Percentiles rank a stretch among this genome's conserved stretches.
Evolutionary conservation across 164 flowering plant species (phyloP).

Genomic region (Magnolia sinica): DNA sequence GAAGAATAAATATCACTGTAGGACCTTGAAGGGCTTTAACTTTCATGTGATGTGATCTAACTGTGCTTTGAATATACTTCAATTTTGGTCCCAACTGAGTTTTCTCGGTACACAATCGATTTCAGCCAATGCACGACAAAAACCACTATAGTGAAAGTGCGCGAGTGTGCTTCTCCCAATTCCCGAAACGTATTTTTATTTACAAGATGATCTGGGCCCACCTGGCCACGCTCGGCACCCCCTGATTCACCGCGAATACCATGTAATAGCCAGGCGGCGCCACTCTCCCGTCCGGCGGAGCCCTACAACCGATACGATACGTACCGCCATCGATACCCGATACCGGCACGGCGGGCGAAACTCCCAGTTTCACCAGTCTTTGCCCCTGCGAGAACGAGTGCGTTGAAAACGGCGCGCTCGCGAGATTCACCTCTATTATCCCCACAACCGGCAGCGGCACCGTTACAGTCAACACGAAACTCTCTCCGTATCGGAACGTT

Average conservation of each 20-base stretch:
- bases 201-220: slow-evolving; percentile 61
- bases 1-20: too few relatives aligned
- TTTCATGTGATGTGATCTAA: too few relatives aligned
- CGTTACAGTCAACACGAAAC: slow-evolving; percentile 44
- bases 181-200: too few relatives aligned
- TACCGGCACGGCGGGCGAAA: slow-evolving; percentile 37
- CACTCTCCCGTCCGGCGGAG: slow-evolving; percentile 61
- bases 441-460: slow-evolving; percentile 67
- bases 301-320: slow-evolving; percentile 52
- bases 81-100: too few relatives aligned
- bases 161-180: too few relatives aligned
- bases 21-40: too few relatives aligned
- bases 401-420: slow-evolving; percentile 78
- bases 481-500: slow-evolving; percentile 46
- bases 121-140: too few relatives aligned
- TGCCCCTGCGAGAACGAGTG: slow-evolving; percentile 93
- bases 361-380: slow-evolving; percentile 64
- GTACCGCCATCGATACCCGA: slow-evolving; percentile 27
- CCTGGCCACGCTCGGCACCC: slow-evolving; percentile 79
- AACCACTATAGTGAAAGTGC: too few relatives aligned
- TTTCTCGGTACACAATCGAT: too few relatives aligned
- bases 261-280: slow-evolving; percentile 95
- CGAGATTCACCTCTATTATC: slow-evolving; percentile 62
- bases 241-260: slow-evolving; percentile 81
- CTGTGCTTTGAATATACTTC: too few relatives aligned